Base-by-base conservation (phyloP, 768 basidiomycete genomes). In the Lentinus tigrinus region DNA sequence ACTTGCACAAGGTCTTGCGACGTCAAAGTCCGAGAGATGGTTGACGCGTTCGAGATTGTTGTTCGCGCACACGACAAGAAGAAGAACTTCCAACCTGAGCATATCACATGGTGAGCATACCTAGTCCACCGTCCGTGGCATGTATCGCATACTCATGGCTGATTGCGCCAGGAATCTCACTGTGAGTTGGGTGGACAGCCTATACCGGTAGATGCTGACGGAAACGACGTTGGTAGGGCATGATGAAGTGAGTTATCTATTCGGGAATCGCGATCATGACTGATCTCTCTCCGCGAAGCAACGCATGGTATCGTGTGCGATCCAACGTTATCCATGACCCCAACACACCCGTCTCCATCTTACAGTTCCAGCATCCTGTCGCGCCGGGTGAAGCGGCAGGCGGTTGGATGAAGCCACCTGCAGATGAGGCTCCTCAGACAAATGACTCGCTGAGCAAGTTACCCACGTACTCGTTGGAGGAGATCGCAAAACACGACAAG, bases 401-500 rank as follows among this genome's bases (percentile, higher is more conserved):
- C 19, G 65, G 65, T 10, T 67, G 65, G 65, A 67, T 67, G 65
- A 52, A 40, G 23, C 59, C 63, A 17, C 21, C 56, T 2, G 38
- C 40, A 21, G 40, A 52, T 26, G 19, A 23, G 11, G 39, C 19
- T 39, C 14, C 47, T 34, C 6, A 38, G 37, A 43, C 19, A 3
- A 13, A 21, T 28, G 52, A 11, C 19, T 7, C 19, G n/a, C 14
- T 23, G 39, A 58, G 37, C 43, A 50, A n/a, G 16, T 6, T 11
- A 27, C 17, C 7, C 31, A 38, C 31, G 4, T 57, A 65, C 58
- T 73, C 77, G 0, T 58, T 74, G 8, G 79, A 78, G 17, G 74
- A 77, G 57, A 71, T 77, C 28, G 72, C 69, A 38, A 74, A 75
- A 67, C 75, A 83, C 63, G 76, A 78, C 70, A 77, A 65, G 38